Evolutionary conservation across 83 land plant species (phyloP).

Genomic region (Picea engelmannii): DNA sequence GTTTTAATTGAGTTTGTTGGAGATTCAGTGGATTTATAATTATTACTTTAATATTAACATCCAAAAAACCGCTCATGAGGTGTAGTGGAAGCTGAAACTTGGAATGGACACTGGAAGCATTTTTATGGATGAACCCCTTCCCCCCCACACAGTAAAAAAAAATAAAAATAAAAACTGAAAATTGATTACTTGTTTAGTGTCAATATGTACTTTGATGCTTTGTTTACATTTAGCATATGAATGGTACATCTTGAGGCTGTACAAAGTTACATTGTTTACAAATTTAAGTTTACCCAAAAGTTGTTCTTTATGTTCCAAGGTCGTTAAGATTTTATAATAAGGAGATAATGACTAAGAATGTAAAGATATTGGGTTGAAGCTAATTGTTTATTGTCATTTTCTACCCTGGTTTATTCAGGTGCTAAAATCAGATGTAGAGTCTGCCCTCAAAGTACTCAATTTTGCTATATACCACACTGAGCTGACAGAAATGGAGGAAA

Average conservation of each 20-base stretch:
- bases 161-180: too few relatives aligned
- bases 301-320: too few relatives aligned
- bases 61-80: not conserved
- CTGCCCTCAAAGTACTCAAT: constrained; percentile 91
- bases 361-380: not conserved
- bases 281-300: too few relatives aligned
- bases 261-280: not conserved
- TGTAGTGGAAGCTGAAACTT: not conserved
- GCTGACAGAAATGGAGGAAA: constrained; percentile 92
- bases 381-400: too few relatives aligned
- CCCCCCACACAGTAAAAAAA: too few relatives aligned
- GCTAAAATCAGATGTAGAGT: constrained; percentile 79
- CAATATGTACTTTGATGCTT: not conserved
- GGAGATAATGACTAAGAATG: not conserved
- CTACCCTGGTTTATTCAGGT: constrained; percentile 47
- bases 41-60: not conserved
- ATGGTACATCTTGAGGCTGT: not conserved
- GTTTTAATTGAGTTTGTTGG: not conserved
- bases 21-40: not conserved
- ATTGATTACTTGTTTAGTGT: too few relatives aligned
- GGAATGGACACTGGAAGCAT: not conserved
- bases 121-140: too few relatives aligned
- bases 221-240: not conserved
- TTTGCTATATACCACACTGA: constrained; percentile 97
- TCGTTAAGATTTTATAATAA: too few relatives aligned